These are phyloP conservation scores for Lactarius evosmus DNA, from an alignment of 768 basidiomycete genomes.

Conservation along the genomic window DNA sequence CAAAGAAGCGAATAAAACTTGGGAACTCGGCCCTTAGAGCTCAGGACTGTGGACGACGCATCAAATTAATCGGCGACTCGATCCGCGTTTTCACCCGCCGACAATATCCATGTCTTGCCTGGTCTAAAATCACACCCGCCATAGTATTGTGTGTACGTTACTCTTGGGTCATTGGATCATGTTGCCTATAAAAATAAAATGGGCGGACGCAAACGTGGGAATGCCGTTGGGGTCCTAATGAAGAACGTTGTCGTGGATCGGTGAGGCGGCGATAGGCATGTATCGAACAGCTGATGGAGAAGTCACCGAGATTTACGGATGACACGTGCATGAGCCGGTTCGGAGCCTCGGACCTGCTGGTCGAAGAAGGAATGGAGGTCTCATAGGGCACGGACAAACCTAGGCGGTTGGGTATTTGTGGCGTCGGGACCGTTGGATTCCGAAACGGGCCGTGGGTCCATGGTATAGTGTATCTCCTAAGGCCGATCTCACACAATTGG, in stretches of 20 bases:
- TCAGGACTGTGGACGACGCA: background rate
- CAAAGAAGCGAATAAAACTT: background rate
- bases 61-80: background rate
- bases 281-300: slow-evolving; percentile 1
- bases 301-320: background rate
- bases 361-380: background rate
- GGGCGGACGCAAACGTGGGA: background rate
- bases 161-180: too few relatives aligned
- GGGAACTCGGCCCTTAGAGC: background rate
- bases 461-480: background rate
- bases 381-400: slow-evolving; percentile 2
- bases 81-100: background rate
- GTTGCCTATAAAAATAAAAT: background rate
- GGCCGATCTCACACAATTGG: background rate
- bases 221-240: background rate
- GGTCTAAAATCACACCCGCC: background rate
- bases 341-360: slow-evolving; percentile 10
- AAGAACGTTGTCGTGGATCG: background rate
- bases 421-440: background rate
- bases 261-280: slow-evolving; percentile 1
- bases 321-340: background rate
- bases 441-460: background rate
- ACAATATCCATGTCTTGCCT: background rate
- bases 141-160: background rate
- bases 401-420: slow-evolving; percentile 5